Percentiles rank a stretch among this genome's conserved stretches.
Evolutionary conservation across 83 land plant species (phyloP).

Genomic region (Picea abies): DNA sequence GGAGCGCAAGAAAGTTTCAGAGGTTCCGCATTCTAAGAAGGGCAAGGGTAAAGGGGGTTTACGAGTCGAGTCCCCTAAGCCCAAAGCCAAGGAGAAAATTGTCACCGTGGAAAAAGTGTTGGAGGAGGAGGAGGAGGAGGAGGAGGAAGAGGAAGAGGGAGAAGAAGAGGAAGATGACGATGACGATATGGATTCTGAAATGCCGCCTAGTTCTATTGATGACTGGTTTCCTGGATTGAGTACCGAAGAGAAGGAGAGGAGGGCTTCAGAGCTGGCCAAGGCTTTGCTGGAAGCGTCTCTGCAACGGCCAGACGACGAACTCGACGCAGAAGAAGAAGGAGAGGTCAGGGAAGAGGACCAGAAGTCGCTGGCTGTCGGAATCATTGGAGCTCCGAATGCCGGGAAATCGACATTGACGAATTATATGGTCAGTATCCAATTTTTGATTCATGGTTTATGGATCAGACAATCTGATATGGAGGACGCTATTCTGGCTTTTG

Average conservation of each 20-base stretch:
- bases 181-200: neutral
- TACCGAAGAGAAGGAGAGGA: slow-evolving; percentile 9
- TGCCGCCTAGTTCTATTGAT: neutral
- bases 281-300: slow-evolving; percentile 27
- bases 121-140: slow-evolving; percentile 19
- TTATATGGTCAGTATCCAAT: slow-evolving; percentile 52
- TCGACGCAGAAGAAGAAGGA: slow-evolving; percentile 25
- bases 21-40: too few relatives aligned
- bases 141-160: slow-evolving; percentile 45
- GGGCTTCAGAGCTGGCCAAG: neutral
- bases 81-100: too few relatives aligned
- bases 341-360: slow-evolving; percentile 33
- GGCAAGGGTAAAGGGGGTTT: too few relatives aligned
- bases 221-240: neutral
- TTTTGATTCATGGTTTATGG: neutral
- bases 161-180: slow-evolving; percentile 25
- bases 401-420: slow-evolving; percentile 92
- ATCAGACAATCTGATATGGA: neutral
- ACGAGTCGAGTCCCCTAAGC: too few relatives aligned
- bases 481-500: neutral
- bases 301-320: slow-evolving; percentile 38
- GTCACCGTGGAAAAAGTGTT: too few relatives aligned
- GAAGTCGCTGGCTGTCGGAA: slow-evolving; percentile 76
- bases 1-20: too few relatives aligned
- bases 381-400: slow-evolving; percentile 95